Conservation (phyloP, 805 yeast species). For the Saccharomyces paradoxus region DNA sequence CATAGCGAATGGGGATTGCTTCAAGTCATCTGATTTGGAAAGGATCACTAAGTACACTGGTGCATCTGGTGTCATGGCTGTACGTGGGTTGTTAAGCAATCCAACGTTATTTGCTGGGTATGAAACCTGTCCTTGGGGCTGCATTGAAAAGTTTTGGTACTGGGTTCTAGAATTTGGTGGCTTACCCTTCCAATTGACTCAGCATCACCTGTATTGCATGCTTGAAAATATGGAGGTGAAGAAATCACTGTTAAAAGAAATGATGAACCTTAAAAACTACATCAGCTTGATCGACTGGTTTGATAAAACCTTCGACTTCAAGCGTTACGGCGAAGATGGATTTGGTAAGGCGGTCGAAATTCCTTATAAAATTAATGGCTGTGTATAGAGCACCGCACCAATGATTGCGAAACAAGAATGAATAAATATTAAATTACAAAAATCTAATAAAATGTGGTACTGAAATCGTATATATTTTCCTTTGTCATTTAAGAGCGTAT, state of each 20-base stretch:
- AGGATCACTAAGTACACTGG: conserved; percentile 58
- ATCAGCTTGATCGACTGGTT: conserved; percentile 75
- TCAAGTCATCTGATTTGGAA: conserved; percentile 53
- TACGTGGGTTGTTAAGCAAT: conserved; percentile 74
- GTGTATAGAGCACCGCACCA: neutral
- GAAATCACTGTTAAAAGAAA: conserved; percentile 42
- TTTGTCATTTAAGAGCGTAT: neutral
- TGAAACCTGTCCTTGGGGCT: conserved; percentile 78
- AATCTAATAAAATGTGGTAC: neutral
- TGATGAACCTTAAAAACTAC: conserved; percentile 54
- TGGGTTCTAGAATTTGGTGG: conserved; percentile 67
- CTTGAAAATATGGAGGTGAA: conserved; percentile 44
- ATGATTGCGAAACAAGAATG: neutral
- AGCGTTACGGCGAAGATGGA: conserved; percentile 57
- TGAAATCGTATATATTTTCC: neutral
- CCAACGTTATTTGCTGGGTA: conserved; percentile 83
- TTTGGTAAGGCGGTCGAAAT: conserved; percentile 51
- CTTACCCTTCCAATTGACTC: conserved; percentile 72
- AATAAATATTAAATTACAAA: neutral
- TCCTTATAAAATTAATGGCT: conserved; percentile 28
- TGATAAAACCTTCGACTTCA: conserved; percentile 59
- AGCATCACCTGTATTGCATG: conserved; percentile 89
- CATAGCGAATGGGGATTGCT: conserved; percentile 97
- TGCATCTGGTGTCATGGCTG: conserved; percentile 93
- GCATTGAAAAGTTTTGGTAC: conserved; percentile 77